Evolutionary conservation across 176 grass and related monocot species (phyloP).

Genomic region (Tuctoria greenei): DNA sequence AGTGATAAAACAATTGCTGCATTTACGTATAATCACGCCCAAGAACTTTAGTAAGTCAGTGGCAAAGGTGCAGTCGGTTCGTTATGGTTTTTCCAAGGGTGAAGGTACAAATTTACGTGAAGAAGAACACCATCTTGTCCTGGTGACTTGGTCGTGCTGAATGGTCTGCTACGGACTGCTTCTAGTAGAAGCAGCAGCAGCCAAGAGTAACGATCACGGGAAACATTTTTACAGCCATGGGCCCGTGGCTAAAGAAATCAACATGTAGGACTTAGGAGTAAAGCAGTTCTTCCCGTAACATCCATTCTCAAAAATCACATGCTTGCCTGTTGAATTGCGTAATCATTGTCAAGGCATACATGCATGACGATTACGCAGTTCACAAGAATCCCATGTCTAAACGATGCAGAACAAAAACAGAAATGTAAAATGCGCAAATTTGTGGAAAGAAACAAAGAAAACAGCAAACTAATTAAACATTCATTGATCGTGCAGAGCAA

Average conservation of each 20-base stretch:
- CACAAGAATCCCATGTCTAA: no score
- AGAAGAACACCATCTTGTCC: slow-evolving; percentile 15
- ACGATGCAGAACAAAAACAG: background rate
- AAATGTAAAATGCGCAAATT: background rate
- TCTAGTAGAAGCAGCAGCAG: background rate
- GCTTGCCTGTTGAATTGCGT: background rate
- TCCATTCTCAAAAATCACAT: slow-evolving; percentile 9
- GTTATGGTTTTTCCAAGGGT: background rate
- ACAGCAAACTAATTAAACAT: background rate
- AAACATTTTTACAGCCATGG: background rate
- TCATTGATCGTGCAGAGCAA: background rate
- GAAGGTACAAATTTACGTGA: slow-evolving; percentile 3
- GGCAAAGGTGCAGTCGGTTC: background rate
- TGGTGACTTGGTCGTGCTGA: slow-evolving; percentile 25
- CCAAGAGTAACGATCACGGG: slow-evolving; percentile 6
- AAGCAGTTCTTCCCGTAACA: background rate
- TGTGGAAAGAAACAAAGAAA: background rate
- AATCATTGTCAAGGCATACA: no score
- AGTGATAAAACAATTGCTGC: background rate
- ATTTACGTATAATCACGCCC: background rate
- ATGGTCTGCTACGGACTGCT: slow-evolving; percentile 1
- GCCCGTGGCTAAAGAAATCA: background rate
- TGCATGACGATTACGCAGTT: no score
- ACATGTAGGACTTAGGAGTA: background rate
- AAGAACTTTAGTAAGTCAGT: background rate